Base-by-base conservation (phyloP, 2,329 filamentous ascomycete species). In the Penicillium sp. region DNA sequence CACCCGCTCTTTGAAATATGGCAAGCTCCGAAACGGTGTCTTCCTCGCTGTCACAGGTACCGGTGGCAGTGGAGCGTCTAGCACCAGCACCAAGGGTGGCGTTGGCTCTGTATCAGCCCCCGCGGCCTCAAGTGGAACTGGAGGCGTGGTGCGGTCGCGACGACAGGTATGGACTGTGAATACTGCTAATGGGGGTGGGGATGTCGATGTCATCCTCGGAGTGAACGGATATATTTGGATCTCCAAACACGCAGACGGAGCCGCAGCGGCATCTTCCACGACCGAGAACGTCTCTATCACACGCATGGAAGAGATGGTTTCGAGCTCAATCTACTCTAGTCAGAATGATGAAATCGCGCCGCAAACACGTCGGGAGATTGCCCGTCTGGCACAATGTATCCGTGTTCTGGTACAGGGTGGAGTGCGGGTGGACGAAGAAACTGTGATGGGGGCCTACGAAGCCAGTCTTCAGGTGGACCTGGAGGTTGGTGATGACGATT, bases 171-270 rank as follows among this genome's bases (percentile, higher is more conserved):
- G 94, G 82, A 94, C 90, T 0, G 77, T 95, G 63, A 61, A 61
- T 44, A 73, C 74, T 8, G 70, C 72, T 12, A 73, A 75, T 31
- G 77, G 76, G 1, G 74, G 73, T 18, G 74, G 74, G 57, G 83
- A 85, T 44, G 83, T 99, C 26, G 90, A 96, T 68, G 85, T 97
- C 7, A 82, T 96, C 47, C 79, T 99, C 1, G 94, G 94, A 2
- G 94, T 99, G 36, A 99, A 99, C 66, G 94, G 94, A 1, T 97
- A 95, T 70, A 91, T 97, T 53, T 99, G 90, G 88, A 92, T 97
- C 66, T 86, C 87, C 72, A 92, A 90, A 76, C 90, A 95, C 64
- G 76, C 88, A 7, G 85, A 89, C 60, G 81, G 74, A 45, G 65
- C 60, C 49, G 69, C 64, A 13, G 71, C 65, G 3, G 68, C 69